Conservation (phyloP, 441 rosid genomes). For the Adansonia gregorii region DNA sequence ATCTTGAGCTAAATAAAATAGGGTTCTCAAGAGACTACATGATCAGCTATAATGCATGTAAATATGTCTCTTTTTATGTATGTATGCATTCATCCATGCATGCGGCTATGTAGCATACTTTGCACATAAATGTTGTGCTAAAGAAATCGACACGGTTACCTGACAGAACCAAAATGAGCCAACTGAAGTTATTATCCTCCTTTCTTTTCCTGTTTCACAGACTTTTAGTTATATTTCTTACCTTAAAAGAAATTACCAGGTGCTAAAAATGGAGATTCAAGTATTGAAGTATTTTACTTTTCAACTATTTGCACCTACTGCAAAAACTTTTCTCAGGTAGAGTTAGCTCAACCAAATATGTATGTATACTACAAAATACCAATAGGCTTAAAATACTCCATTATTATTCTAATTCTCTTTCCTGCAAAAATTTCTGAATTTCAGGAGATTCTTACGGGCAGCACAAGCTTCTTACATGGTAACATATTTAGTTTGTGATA, state of each 20-base stretch:
- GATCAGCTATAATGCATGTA: no score
- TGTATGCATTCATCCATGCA: not conserved
- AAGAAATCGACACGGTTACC: not conserved
- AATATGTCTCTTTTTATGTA: not conserved
- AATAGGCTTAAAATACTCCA: not conserved
- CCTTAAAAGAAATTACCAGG: constrained; percentile 37
- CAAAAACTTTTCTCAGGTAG: constrained; percentile 66
- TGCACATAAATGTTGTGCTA: not conserved
- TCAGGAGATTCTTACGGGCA: constrained; percentile 70
- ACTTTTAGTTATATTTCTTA: constrained; percentile 16
- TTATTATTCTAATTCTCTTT: constrained; percentile 23
- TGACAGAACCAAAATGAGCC: not conserved
- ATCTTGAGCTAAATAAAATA: no score
- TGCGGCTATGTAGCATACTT: not conserved
- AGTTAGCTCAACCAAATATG: not conserved
- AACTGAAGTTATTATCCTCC: not conserved
- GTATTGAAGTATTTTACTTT: constrained; percentile 51
- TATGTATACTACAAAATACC: not conserved
- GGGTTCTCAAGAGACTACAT: no score
- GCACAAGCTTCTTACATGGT: constrained; percentile 63
- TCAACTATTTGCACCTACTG: constrained; percentile 54
- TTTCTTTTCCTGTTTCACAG: constrained; percentile 14
- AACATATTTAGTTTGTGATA: not conserved
- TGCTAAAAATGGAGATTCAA: constrained; percentile 58
- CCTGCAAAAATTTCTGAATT: constrained; percentile 27